Percentiles rank a stretch among this genome's conserved stretches.
Evolutionary conservation across 2,329 filamentous ascomycete species (phyloP).

Genomic region (Penicillium brasilianum): DNA sequence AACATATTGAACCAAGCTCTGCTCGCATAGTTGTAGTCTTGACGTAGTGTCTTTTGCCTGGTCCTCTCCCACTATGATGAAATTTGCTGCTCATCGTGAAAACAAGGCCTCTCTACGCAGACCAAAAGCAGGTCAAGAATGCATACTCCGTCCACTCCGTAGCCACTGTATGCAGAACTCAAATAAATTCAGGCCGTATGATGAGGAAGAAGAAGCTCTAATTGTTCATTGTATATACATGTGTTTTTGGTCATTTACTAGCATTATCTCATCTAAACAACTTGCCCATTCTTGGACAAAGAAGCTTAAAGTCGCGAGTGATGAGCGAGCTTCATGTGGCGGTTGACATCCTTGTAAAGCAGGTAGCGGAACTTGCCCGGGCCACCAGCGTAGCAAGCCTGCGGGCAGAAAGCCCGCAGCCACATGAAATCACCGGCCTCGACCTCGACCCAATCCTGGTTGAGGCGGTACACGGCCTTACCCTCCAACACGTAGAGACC

Average conservation of each 20-base stretch:
- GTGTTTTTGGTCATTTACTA: background rate
- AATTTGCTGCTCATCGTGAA: background rate
- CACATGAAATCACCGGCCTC: conserved; percentile 36
- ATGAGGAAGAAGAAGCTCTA: background rate
- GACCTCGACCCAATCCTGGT: conserved; percentile 36
- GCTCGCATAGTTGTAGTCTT: background rate
- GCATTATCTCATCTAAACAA: background rate
- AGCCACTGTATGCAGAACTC: background rate
- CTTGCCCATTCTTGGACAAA: background rate
- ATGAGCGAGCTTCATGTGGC: conserved; percentile 32
- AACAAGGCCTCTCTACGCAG: background rate
- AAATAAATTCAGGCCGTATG: background rate
- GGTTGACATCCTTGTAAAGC: conserved; percentile 36
- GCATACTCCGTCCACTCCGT: no score
- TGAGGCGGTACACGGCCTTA: conserved; percentile 33
- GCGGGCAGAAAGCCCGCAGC: conserved; percentile 35
- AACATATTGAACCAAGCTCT: background rate
- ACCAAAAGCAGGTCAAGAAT: background rate
- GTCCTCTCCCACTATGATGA: background rate
- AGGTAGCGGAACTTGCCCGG: conserved; percentile 33
- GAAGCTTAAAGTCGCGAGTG: background rate
- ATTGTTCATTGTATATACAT: conserved; percentile 5
- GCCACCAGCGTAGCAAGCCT: conserved; percentile 35
- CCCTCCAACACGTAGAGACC: conserved; percentile 33
- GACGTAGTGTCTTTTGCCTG: background rate